Evolutionary conservation across 176 grass and related monocot genomes (phyloP).

Genomic region (Dendrocalamus sinicus): DNA sequence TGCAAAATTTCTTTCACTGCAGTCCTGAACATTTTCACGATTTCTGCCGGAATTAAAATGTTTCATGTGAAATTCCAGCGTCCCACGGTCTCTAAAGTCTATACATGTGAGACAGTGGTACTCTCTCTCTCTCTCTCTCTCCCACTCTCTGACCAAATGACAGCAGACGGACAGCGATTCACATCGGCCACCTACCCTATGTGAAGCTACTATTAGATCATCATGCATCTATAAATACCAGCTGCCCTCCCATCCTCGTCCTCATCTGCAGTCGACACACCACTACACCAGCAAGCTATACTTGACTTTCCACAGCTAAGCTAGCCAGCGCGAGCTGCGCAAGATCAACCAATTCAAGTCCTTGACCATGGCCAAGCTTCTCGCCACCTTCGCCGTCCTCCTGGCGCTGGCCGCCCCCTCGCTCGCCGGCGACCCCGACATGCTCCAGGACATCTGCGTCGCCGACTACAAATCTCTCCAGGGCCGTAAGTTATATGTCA

Average conservation of each 20-base stretch:
- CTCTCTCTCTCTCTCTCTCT: not conserved
- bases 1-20: too few species aligned
- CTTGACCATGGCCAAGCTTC: conserved; percentile 43
- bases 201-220: not conserved
- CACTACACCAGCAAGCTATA: not conserved
- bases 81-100: too few species aligned
- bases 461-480: conserved; percentile 62
- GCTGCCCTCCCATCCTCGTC: not conserved
- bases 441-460: conserved; percentile 88
- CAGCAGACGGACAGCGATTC: not conserved
- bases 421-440: conserved; percentile 65
- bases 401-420: conserved; percentile 26
- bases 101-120: too few species aligned
- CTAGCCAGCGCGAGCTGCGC: not conserved
- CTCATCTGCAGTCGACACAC: not conserved
- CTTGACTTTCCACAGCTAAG: not conserved
- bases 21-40: not conserved
- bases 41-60: too few species aligned
- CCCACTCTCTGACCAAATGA: not conserved
- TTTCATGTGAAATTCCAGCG: too few species aligned
- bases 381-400: not conserved
- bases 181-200: not conserved
- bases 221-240: conserved; percentile 21
- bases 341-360: not conserved
- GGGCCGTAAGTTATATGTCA: conserved; percentile 54